Percentiles rank a stretch among this genome's conserved stretches.
phyloP scores from a whole-genome alignment of 2,329 filamentous ascomycete genomes.

The Sporothrix globosa region DNA sequence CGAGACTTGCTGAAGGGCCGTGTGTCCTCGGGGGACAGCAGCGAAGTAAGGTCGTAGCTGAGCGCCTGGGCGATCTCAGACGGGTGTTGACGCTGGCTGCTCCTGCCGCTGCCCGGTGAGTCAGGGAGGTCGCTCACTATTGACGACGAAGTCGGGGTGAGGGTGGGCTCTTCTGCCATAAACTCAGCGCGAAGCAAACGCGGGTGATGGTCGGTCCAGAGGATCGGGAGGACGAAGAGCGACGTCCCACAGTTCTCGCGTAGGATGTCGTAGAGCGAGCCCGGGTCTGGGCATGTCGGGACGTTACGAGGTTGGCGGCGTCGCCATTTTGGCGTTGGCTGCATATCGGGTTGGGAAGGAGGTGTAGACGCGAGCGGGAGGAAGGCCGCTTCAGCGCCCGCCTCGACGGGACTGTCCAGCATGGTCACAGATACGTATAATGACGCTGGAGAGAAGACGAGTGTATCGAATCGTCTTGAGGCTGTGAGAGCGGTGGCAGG shows the following conservation, averaged over 20 bases:
- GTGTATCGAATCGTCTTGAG: background rate
- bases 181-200: slow-evolving; percentile 54
- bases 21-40: slow-evolving; percentile 45
- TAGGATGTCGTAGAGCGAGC: slow-evolving; percentile 58
- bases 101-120: background rate
- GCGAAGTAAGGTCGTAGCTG: slow-evolving; percentile 49
- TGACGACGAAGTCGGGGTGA: slow-evolving; percentile 29
- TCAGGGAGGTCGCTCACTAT: background rate
- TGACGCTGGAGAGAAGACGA: background rate
- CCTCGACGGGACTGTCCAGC: background rate
- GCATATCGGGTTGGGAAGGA: background rate
- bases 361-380: background rate
- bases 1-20: slow-evolving; percentile 46
- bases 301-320: background rate
- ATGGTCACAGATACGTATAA: background rate
- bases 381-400: background rate
- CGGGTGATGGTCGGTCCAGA: slow-evolving; percentile 59
- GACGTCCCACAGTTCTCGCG: slow-evolving; percentile 52
- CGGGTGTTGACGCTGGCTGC: slow-evolving; percentile 44
- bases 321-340: background rate
- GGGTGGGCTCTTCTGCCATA: slow-evolving; percentile 48
- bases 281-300: slow-evolving; percentile 46
- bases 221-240: slow-evolving; percentile 58
- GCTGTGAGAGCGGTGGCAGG: background rate
- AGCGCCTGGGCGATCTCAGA: slow-evolving; percentile 50